phyloP scores from a whole-genome alignment of 495 filamentous ascomycete genomes.

The Trichoderma virens region DNA sequence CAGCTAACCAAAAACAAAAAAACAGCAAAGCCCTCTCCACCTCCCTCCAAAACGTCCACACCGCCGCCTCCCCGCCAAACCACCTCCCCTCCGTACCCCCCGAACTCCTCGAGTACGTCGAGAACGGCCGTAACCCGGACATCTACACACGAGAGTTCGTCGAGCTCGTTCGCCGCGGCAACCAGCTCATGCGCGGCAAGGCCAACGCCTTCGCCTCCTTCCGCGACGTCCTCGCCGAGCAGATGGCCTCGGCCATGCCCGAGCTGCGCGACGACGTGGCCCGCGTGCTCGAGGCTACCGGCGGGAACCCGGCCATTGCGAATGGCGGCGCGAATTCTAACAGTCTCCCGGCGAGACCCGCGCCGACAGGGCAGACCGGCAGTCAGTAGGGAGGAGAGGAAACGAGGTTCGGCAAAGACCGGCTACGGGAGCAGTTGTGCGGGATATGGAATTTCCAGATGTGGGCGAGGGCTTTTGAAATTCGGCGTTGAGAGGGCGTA shows the following conservation, averaged over 20 bases:
- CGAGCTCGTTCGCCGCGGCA: conserved; percentile 74
- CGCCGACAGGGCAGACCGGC: not conserved
- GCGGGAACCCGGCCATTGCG: conserved; percentile 11
- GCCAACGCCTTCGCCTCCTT: conserved; percentile 71
- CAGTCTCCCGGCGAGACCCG: conserved; percentile 1
- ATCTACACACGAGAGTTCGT: conserved; percentile 98
- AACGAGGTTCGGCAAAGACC: not conserved
- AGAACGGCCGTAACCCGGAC: conserved; percentile 88
- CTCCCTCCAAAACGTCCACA: conserved; percentile 37
- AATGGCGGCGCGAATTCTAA: not conserved
- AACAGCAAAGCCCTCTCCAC: conserved; percentile 22
- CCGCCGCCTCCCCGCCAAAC: conserved; percentile 32
- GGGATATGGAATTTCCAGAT: not conserved
- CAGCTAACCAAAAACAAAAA: not conserved
- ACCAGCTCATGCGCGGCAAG: conserved; percentile 81
- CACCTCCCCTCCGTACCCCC: conserved; percentile 53
- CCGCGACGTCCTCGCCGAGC: conserved; percentile 68
- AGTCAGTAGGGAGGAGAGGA: not conserved
- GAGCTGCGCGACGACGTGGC: conserved; percentile 66
- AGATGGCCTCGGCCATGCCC: conserved; percentile 72
- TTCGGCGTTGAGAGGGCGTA: not conserved
- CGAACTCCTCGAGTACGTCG: conserved; percentile 91
- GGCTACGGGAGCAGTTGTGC: not conserved
- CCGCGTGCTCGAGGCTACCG: conserved; percentile 45
- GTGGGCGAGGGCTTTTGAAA: not conserved